Evolutionary conservation across 768 basidiomycete species (phyloP).

Genomic region (Coprinopsis strossmayeri): DNA sequence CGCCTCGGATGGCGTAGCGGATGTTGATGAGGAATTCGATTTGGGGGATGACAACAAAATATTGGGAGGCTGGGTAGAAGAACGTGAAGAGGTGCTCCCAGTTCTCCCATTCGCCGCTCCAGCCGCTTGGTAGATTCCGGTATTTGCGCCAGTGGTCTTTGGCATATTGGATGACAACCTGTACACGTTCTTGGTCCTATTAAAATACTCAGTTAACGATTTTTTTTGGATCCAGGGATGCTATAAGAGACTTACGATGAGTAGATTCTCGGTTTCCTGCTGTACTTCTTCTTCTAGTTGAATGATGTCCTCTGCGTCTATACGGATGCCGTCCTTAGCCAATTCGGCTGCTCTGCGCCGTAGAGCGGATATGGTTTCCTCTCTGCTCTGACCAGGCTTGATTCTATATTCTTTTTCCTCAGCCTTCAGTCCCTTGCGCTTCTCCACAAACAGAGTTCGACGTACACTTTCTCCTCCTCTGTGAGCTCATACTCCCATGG

Average conservation of each 20-base stretch:
- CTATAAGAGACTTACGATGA: not conserved
- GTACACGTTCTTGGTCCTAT: slow-evolving; percentile 5
- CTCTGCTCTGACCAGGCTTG: not conserved
- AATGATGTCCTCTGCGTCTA: not conserved
- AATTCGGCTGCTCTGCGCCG: not conserved
- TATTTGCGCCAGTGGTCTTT: slow-evolving; percentile 1
- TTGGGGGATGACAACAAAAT: slow-evolving; percentile 18
- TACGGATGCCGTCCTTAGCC: not conserved
- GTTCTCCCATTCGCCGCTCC: slow-evolving; percentile 12
- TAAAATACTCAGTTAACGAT: not conserved
- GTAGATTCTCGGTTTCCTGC: not conserved
- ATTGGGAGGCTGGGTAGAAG: slow-evolving; percentile 15
- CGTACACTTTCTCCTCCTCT: not conserved
- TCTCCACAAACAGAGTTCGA: not conserved
- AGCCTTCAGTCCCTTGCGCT: not conserved
- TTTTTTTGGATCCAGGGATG: not conserved
- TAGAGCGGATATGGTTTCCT: too few species aligned
- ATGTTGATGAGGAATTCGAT: slow-evolving; percentile 18
- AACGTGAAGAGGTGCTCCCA: slow-evolving; percentile 15
- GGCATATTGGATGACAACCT: not conserved
- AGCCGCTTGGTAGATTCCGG: slow-evolving; percentile 11
- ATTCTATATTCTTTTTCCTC: not conserved
- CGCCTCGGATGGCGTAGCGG: slow-evolving; percentile 14
- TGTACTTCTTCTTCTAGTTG: not conserved
- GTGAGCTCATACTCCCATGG: too few species aligned